A percentile compares a stretch with the other conserved stretches of the same genome.
These are phyloP conservation scores for Debaryomyces sp. DNA, from an alignment of 1,139 yeast species.

Conservation along the genomic window DNA sequence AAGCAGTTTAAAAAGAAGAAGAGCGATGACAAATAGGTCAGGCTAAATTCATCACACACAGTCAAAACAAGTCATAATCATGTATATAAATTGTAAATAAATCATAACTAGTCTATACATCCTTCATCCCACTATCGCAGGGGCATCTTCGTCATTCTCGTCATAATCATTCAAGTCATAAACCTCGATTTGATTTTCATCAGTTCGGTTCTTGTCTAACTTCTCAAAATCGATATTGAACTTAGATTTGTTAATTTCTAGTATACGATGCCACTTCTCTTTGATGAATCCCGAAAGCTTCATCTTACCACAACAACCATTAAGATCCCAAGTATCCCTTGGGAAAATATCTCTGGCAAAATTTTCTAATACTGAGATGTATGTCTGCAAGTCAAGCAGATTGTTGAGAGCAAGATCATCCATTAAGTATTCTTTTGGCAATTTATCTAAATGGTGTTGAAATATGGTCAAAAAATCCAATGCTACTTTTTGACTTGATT, in stretches of 20 bases:
- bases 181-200: conserved; percentile 25
- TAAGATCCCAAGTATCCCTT: conserved; percentile 12
- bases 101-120: neutral
- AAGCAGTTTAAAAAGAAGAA: conserved; percentile 7
- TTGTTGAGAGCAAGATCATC: conserved; percentile 18
- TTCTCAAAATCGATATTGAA: conserved; percentile 21
- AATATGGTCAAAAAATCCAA: conserved; percentile 18
- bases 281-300: conserved; percentile 23
- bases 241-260: conserved; percentile 13
- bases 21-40: neutral
- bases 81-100: neutral
- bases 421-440: conserved; percentile 29
- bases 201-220: conserved; percentile 9
- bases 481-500: conserved; percentile 15
- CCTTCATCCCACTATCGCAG: conserved; percentile 22
- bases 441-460: conserved; percentile 19
- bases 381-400: conserved; percentile 20
- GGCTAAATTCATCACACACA: neutral
- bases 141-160: conserved; percentile 33
- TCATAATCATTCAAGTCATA: conserved; percentile 24
- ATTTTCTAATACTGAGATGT: conserved; percentile 22
- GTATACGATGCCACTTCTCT: conserved; percentile 20
- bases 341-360: conserved; percentile 21
- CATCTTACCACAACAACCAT: conserved; percentile 23
- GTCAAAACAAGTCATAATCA: neutral